Base-by-base conservation (phyloP, 2,329 filamentous ascomycete genomes). In the Madurella mycetomatis region DNA sequence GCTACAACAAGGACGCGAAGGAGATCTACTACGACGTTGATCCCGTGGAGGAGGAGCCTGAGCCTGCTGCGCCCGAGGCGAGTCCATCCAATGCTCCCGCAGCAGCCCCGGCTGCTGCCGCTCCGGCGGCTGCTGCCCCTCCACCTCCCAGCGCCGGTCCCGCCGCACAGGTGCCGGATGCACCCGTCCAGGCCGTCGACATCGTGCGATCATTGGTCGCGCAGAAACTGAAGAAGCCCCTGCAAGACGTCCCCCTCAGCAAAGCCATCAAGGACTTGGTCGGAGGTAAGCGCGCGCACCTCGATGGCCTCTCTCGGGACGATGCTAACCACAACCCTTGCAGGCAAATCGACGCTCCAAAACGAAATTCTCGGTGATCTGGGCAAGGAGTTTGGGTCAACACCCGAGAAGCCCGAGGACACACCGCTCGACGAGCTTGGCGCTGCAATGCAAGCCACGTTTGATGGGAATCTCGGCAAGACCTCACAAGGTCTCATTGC, bases 1-100 rank as follows among this genome's bases (percentile, higher is more conserved):
- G 94, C 80, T 99, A 97, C 79, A 97, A 96, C 80, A 99, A 99
- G 74, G 94, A 99, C 69, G 88, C 91, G 53, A 97, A 96, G 73
- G 94, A 99, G 73, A 99, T 99, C 62, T 99, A 99, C 79, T 99
- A 99, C 74, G 92, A 96, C 69, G 92, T 95, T 43, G 94, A 99
- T 68, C 94, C 94, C 0, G 79, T 95, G 31, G 90, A 95, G 67
- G 94, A 99, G 54, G 94, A 97, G 73, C 82, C 87, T 45, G 87
- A 87, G 67, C 76, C 85, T 25, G 59, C 63, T 9, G 56, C 67
- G 3, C 44, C 60, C n/a, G 52, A 57, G 40, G 55, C 62, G 1
- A 71, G 55, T 54, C 60, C 77, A 12, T 73, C 79, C 19, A 69
- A 74, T 58, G 70, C 80, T 50, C 69, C 76, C 15, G 68, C 78